Base-by-base conservation (phyloP, 75 land plant genomes). In the Adiantum capillusveneris region DNA sequence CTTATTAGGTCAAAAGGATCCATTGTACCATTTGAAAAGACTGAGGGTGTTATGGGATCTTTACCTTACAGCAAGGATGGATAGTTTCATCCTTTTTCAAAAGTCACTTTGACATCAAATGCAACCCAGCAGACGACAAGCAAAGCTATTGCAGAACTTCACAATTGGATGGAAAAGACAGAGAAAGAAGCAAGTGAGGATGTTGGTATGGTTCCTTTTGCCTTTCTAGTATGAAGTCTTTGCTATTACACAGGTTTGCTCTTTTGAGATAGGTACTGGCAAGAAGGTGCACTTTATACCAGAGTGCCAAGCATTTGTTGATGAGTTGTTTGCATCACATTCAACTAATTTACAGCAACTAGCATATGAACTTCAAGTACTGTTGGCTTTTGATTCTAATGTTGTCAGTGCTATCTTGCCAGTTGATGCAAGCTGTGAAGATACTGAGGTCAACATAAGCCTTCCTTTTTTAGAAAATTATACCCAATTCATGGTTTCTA, bases 311-410 rank as follows among this genome's bases (percentile, higher is more conserved):
- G 63, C 98, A 29, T 72, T 93, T 36, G 67, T 93, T 60, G 87
- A 93, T 69, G 98, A 85, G 46, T 53, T 93, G 21, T 80, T 65
- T 26, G 83, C 95, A 44, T 88, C 98, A 1, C 90, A 93, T 66
- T 93, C 90, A 45, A 93, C 98, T 17, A 90, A 93, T 69, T 62
- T 93, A 58, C 95, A 93, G 66, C 98, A 93, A 56, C 88, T 90
- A 49, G 90, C 94, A 28, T 93, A 93, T 75, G 95, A 93, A 74
- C 58, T 93, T 37, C 87, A 88, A 63, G 85, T 87, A 28, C 44
- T 88, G 42, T 49, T 93, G 29, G 72, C 61, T 26, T 69, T 93
- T 44, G 79, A 79, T 67, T 57, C 80, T 61, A 75, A 65, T 36
- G 56, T 79, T 62, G 74, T 83, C 65, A 83, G 70, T 44, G 66